phyloP scores from a whole-genome alignment of 148 eudicot species.

The Chenopodium album region DNA sequence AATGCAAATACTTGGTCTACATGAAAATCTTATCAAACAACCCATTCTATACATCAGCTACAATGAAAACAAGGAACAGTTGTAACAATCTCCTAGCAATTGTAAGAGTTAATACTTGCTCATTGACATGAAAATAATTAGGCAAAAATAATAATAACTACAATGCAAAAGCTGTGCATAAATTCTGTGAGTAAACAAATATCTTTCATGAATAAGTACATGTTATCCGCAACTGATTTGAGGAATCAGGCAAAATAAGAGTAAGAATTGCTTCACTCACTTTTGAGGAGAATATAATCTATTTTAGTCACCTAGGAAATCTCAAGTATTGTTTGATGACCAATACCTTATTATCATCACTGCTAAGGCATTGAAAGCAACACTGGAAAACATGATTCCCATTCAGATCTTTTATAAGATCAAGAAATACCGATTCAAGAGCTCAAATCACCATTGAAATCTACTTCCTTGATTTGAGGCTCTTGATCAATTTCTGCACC shows the following conservation, averaged over 20 bases:
- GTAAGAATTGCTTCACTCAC: background rate
- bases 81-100: slow-evolving; percentile 1
- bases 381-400: slow-evolving; percentile 79
- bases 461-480: slow-evolving; percentile 57
- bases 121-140: background rate
- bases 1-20: background rate
- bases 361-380: slow-evolving; percentile 58
- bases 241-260: background rate
- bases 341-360: slow-evolving; percentile 61
- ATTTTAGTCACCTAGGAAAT: background rate
- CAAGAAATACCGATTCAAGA: slow-evolving; percentile 60
- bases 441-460: slow-evolving; percentile 45
- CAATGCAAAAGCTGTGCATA: background rate
- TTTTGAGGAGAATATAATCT: background rate
- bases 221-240: background rate
- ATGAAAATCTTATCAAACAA: background rate
- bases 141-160: background rate
- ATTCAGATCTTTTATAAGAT: slow-evolving; percentile 63
- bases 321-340: background rate
- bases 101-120: background rate
- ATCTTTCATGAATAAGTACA: background rate
- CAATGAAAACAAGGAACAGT: background rate
- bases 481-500: slow-evolving; percentile 72
- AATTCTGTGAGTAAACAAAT: background rate
- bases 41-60: background rate